Conservation (phyloP, 495 filamentous ascomycete genomes). For the Peziza echinospora region DNA sequence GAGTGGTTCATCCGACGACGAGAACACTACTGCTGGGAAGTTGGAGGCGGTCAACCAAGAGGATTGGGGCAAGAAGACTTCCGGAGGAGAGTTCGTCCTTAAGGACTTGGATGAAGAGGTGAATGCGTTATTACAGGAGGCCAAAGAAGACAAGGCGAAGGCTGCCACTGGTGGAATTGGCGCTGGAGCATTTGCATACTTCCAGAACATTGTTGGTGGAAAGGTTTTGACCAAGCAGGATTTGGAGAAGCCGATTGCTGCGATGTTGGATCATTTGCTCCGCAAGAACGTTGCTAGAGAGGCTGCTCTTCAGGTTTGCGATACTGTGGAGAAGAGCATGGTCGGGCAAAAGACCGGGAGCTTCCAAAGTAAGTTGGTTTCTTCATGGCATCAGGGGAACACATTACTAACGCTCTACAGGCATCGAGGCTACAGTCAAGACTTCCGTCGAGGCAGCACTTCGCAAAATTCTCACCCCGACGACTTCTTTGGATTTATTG, state of each 20-base stretch:
- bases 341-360: conserved; percentile 76
- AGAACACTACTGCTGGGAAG: conserved; percentile 6
- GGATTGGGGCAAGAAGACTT: conserved; percentile 62
- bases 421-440: conserved; percentile 58
- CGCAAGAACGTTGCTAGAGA: conserved; percentile 93
- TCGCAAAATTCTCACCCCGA: conserved; percentile 85
- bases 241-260: conserved; percentile 73
- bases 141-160: conserved; percentile 34
- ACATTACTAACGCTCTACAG: conserved; percentile 16
- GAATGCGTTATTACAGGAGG: conserved; percentile 62
- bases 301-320: conserved; percentile 75
- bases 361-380: conserved; percentile 50
- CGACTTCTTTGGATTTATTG: conserved; percentile 77
- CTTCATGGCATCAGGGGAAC: background rate
- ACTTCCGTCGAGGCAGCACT: conserved; percentile 75
- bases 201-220: conserved; percentile 84
- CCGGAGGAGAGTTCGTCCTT: conserved; percentile 78
- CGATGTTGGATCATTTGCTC: conserved; percentile 86
- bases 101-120: conserved; percentile 86
- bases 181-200: conserved; percentile 35
- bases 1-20: conserved; percentile 26
- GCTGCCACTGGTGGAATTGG: conserved; percentile 34
- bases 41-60: conserved; percentile 55
- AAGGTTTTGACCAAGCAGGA: conserved; percentile 75
- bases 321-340: conserved; percentile 73